phyloP scores from a whole-genome alignment of 1,284 basidiomycete genomes.

The Phenoliferia sp. region DNA sequence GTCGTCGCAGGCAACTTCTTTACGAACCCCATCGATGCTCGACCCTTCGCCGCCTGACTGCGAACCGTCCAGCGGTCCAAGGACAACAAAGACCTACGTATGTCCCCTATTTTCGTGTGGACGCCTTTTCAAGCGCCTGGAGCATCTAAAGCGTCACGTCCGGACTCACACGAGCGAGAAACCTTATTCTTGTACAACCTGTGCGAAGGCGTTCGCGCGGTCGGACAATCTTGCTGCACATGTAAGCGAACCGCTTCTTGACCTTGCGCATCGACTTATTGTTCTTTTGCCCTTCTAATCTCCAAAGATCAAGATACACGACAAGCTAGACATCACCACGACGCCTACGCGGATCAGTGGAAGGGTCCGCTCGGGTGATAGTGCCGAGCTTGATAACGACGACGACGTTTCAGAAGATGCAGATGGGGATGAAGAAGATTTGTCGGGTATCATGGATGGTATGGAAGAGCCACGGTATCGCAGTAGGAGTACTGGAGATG shows the following conservation, averaged over 20 bases:
- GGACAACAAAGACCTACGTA: neutral
- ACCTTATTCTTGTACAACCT: conserved; percentile 60
- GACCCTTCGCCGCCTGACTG: neutral
- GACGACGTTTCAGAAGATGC: neutral
- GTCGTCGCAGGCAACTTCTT: neutral
- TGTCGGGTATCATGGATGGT: neutral
- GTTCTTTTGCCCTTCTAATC: too few species aligned
- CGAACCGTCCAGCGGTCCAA: neutral
- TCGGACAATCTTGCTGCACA: conserved; percentile 2
- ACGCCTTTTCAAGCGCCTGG: conserved; percentile 69
- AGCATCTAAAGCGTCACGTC: conserved; percentile 79
- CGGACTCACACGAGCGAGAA: conserved; percentile 84
- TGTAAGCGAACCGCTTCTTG: neutral
- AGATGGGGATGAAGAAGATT: neutral
- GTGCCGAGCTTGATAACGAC: neutral
- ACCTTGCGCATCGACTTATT: neutral
- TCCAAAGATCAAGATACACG: neutral
- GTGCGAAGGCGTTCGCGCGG: conserved; percentile 3
- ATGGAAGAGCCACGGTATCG: neutral
- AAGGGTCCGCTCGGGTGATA: too few species aligned
- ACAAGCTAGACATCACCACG: neutral
- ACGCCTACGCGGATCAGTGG: neutral
- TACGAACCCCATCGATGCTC: neutral
- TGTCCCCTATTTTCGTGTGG: neutral
- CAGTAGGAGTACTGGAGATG: neutral